These are phyloP conservation scores for Zelopaecilomyces penicillatus DNA, from an alignment of 2,329 filamentous ascomycete species.

Conservation along the genomic window DNA sequence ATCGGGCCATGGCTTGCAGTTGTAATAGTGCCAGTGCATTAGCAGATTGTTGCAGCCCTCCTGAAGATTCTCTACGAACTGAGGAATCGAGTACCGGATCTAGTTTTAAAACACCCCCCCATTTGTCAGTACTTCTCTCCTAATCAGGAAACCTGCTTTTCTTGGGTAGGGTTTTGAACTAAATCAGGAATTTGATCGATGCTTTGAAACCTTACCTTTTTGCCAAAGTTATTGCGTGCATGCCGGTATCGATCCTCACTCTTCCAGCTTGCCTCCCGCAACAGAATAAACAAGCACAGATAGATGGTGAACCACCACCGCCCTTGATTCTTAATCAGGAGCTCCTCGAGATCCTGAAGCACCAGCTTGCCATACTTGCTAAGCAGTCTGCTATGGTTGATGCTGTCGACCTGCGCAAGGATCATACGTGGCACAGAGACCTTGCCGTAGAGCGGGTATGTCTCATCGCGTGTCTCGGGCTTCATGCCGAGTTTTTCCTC, in stretches of 20 bases:
- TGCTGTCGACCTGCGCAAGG: conserved; percentile 36
- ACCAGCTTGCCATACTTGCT: conserved; percentile 24
- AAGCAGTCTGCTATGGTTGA: conserved; percentile 29
- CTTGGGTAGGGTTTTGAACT: too few species aligned
- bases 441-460: conserved; percentile 30
- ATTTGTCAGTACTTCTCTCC: neutral
- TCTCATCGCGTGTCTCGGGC: conserved; percentile 23
- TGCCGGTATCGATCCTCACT: conserved; percentile 35
- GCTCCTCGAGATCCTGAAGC: conserved; percentile 25
- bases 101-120: conserved; percentile 6
- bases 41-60: conserved; percentile 38
- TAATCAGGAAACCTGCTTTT: too few species aligned
- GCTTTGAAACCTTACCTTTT: conserved; percentile 11
- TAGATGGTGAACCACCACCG: conserved; percentile 28
- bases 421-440: conserved; percentile 36
- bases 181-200: neutral
- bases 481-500: conserved; percentile 32
- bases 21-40: conserved; percentile 44
- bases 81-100: conserved; percentile 29
- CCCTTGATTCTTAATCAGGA: conserved; percentile 26
- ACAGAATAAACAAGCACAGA: conserved; percentile 31
- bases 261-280: conserved; percentile 32
- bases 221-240: conserved; percentile 28
- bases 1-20: conserved; percentile 22
- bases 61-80: conserved; percentile 36